Evolutionary conservation across 441 rosid species (phyloP).

Genomic region (Jatropha multifida): DNA sequence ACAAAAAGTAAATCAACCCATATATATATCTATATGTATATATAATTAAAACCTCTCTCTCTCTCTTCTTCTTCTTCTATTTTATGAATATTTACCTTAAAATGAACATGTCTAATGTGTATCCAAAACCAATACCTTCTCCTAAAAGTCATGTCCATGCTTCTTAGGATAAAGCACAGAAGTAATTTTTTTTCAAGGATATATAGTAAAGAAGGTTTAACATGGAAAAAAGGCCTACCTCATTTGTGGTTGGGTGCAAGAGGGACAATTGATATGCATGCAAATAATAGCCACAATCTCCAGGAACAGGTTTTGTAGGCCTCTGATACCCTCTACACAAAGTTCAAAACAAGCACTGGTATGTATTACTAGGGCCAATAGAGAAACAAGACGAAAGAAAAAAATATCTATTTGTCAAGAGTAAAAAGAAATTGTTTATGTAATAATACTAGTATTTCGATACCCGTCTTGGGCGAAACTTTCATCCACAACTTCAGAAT

Average conservation of each 20-base stretch:
- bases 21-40: too few relatives aligned
- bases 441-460: background rate
- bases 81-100: too few relatives aligned
- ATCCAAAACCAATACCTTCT: too few relatives aligned
- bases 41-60: too few relatives aligned
- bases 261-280: slow-evolving; percentile 73
- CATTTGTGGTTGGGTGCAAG: slow-evolving; percentile 50
- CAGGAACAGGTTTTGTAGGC: slow-evolving; percentile 78
- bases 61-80: too few relatives aligned
- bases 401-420: background rate
- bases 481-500: slow-evolving; percentile 50
- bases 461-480: slow-evolving; percentile 78
- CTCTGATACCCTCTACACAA: slow-evolving; percentile 66
- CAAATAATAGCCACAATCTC: slow-evolving; percentile 85
- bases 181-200: too few relatives aligned
- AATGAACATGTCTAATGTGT: background rate
- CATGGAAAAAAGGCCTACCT: slow-evolving; percentile 38
- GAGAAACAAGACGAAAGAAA: background rate
- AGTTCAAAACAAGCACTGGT: background rate
- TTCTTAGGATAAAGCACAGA: too few relatives aligned
- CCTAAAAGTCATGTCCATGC: too few relatives aligned
- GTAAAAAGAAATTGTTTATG: background rate
- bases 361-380: too few relatives aligned
- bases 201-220: background rate
- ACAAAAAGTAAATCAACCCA: background rate